Conservation (phyloP, 2,329 filamentous ascomycete genomes). For the Aspergillus hortae region DNA sequence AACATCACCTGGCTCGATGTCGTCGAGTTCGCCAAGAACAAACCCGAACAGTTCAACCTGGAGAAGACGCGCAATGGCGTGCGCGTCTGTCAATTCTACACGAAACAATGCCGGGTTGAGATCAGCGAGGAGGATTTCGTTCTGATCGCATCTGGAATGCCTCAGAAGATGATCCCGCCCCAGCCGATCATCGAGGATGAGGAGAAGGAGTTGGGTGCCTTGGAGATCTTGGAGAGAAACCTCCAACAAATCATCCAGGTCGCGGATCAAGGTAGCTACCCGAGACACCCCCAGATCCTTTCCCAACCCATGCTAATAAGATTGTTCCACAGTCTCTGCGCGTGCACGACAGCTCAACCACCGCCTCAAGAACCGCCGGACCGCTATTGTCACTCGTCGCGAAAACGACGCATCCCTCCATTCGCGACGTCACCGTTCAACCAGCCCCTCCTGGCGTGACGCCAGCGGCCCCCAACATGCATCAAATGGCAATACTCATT, state of each 20-base stretch:
- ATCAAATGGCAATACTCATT: slow-evolving; percentile 25
- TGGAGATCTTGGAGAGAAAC: slow-evolving; percentile 79
- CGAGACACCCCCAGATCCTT: background rate
- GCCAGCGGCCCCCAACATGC: slow-evolving; percentile 24
- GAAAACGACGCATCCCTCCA: slow-evolving; percentile 40
- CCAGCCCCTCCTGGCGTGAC: slow-evolving; percentile 38
- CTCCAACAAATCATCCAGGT: slow-evolving; percentile 73
- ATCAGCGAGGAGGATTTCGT: slow-evolving; percentile 86
- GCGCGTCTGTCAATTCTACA: slow-evolving; percentile 74
- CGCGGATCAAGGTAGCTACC: slow-evolving; percentile 64
- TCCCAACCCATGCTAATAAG: background rate
- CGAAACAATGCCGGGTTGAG: slow-evolving; percentile 77
- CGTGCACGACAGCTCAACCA: slow-evolving; percentile 77
- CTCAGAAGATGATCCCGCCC: slow-evolving; percentile 76
- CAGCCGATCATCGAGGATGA: slow-evolving; percentile 83
- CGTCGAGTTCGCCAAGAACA: slow-evolving; percentile 76
- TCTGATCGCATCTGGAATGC: slow-evolving; percentile 75
- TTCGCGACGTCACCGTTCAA: slow-evolving; percentile 26
- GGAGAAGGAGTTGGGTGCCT: slow-evolving; percentile 74
- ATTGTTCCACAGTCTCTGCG: slow-evolving; percentile 53
- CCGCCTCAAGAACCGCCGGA: slow-evolving; percentile 69
- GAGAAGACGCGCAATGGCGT: slow-evolving; percentile 65
- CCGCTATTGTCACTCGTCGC: slow-evolving; percentile 66
- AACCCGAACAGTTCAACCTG: slow-evolving; percentile 73
- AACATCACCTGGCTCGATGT: slow-evolving; percentile 80